Evolutionary conservation across 176 grass and related monocot species (phyloP).

Genomic region (Musa itinerans): DNA sequence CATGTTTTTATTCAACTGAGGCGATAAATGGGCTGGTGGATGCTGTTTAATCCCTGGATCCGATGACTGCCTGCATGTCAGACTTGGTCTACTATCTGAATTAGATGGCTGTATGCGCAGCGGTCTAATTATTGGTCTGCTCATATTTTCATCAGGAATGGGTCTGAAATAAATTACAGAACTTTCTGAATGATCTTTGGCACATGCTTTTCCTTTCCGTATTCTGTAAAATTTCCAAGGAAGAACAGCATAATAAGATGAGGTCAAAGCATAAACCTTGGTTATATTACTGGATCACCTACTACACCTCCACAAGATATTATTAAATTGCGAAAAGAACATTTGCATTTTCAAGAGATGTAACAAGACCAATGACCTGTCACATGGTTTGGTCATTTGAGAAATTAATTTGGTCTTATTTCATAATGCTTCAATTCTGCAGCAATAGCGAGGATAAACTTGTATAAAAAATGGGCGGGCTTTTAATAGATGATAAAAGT

Average conservation of each 20-base stretch:
- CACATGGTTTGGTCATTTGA: too few relatives aligned
- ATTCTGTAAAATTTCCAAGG: constrained; percentile 35
- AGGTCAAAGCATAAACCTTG: background rate
- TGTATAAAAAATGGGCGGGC: too few relatives aligned
- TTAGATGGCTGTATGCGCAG: constrained; percentile 38
- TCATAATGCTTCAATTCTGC: too few relatives aligned
- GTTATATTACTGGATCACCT: background rate
- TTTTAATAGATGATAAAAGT: too few relatives aligned
- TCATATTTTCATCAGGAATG: constrained; percentile 67
- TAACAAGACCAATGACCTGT: too few relatives aligned
- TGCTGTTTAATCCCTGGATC: constrained; percentile 26
- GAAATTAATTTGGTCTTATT: too few relatives aligned
- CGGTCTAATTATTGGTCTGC: constrained; percentile 45
- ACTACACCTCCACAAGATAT: background rate
- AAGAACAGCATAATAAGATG: background rate
- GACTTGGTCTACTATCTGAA: constrained; percentile 20
- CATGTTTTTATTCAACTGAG: constrained; percentile 51
- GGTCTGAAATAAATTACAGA: constrained; percentile 31
- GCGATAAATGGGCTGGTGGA: constrained; percentile 37
- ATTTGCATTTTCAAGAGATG: too few relatives aligned
- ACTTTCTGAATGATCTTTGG: constrained; percentile 42
- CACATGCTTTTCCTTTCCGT: constrained; percentile 78
- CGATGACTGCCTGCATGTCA: constrained; percentile 26
- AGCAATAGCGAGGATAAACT: too few relatives aligned
- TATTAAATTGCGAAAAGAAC: too few relatives aligned